phyloP scores from a whole-genome alignment of 768 basidiomycete species.

The Calocybe indica region DNA sequence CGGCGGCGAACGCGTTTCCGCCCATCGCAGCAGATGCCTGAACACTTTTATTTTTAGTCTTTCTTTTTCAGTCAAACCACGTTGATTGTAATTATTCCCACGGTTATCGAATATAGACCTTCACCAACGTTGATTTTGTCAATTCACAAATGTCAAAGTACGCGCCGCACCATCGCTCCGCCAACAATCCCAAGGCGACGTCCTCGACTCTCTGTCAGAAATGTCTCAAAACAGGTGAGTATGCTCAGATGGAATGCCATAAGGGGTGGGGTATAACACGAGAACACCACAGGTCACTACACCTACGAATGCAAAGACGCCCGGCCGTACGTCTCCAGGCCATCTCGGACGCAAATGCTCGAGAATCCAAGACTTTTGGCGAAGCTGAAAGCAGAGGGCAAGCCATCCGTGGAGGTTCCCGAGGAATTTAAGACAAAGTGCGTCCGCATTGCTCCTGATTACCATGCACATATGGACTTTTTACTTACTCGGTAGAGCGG shows the following conservation, averaged over 20 bases:
- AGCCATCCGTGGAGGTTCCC: conserved; percentile 79
- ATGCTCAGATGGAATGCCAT: background rate
- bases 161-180: conserved; percentile 63
- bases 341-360: conserved; percentile 81
- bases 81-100: too few relatives aligned
- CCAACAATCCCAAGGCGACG: conserved; percentile 58
- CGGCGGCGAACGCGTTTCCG: conserved; percentile 57
- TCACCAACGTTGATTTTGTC: too few relatives aligned
- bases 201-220: conserved; percentile 76
- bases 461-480: background rate
- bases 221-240: conserved; percentile 63
- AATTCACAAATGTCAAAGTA: conserved; percentile 64
- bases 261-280: background rate
- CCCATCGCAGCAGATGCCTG: conserved; percentile 43
- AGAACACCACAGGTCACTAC: conserved; percentile 60
- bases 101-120: too few relatives aligned
- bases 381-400: conserved; percentile 63
- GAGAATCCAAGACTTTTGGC: conserved; percentile 67
- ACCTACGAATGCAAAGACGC: conserved; percentile 84
- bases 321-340: conserved; percentile 82
- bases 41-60: background rate
- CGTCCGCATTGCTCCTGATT: conserved; percentile 17
- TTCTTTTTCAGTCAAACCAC: background rate
- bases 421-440: conserved; percentile 87
- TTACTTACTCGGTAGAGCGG: conserved; percentile 37